Percentiles rank a stretch among this genome's conserved stretches.
Evolutionary conservation across 371 early-diverging fungal species (phyloP).

Genomic region (Synchytrium microbalum): DNA sequence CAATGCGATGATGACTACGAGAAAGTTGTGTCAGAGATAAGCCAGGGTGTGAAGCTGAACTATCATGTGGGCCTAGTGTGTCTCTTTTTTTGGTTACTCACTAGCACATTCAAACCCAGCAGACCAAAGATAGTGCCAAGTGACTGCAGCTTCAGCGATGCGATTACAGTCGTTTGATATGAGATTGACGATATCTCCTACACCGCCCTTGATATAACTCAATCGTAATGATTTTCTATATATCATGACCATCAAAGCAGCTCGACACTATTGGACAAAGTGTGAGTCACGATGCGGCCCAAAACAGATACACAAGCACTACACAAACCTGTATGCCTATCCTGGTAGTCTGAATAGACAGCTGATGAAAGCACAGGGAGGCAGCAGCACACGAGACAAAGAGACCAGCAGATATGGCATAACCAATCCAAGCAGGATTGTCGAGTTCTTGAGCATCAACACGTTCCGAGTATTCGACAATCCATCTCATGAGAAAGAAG

Average conservation of each 20-base stretch:
- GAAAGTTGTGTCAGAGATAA: constrained; percentile 10
- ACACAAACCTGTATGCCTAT: constrained; percentile 46
- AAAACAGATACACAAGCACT: not conserved
- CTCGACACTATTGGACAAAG: constrained; percentile 31
- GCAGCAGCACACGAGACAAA: constrained; percentile 35
- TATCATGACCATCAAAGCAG: constrained; percentile 58
- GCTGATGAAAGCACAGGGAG: constrained; percentile 50
- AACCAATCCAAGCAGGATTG: constrained; percentile 23
- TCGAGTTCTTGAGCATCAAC: not conserved
- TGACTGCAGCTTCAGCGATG: constrained; percentile 56
- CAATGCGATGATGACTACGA: constrained; percentile 34
- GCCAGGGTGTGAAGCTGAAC: constrained; percentile 2
- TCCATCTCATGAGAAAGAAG: constrained; percentile 40
- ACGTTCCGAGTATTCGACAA: constrained; percentile 32
- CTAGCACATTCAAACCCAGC: constrained; percentile 52
- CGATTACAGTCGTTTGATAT: constrained; percentile 55
- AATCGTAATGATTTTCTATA: constrained; percentile 59
- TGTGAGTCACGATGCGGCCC: constrained; percentile 11
- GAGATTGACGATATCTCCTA: constrained; percentile 50
- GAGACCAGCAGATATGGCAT: constrained; percentile 40
- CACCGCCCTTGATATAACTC: constrained; percentile 51
- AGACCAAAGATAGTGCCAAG: constrained; percentile 64
- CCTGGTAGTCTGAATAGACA: constrained; percentile 44
- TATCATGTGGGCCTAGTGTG: too few relatives aligned
- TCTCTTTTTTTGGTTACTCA: constrained; percentile 16